phyloP scores from a whole-genome alignment of 805 yeast species.

The Starmerella gropengiesseri region DNA sequence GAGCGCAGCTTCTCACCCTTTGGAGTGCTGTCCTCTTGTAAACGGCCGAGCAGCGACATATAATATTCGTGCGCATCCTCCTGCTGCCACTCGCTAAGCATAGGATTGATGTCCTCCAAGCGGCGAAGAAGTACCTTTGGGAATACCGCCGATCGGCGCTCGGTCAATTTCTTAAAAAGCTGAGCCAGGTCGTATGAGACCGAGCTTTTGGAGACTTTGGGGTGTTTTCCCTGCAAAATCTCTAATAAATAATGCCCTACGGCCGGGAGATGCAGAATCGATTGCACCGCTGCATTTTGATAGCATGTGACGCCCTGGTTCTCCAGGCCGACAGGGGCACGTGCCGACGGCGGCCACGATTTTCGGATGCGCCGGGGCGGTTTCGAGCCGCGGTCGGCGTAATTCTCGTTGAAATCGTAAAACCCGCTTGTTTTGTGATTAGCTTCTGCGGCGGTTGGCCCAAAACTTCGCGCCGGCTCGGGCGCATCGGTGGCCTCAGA shows the following conservation, averaged over 20 bases:
- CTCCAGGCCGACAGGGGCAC: conserved; percentile 57
- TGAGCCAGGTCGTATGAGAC: conserved; percentile 29
- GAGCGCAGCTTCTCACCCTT: conserved; percentile 72
- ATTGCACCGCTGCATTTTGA: conserved; percentile 90
- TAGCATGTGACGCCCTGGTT: conserved; percentile 96
- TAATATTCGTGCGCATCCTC: conserved; percentile 96
- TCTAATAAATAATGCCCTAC: conserved; percentile 70
- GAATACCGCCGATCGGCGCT: conserved; percentile 43
- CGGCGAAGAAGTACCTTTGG: conserved; percentile 65
- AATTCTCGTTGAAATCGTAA: conserved; percentile 47
- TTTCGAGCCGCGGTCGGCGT: conserved; percentile 55
- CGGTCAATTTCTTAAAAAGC: conserved; percentile 23
- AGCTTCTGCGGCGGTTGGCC: too few species aligned
- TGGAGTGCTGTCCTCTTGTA: conserved; percentile 90
- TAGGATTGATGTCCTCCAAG: conserved; percentile 76
- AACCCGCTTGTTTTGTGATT: conserved; percentile 30
- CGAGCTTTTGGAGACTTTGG: conserved; percentile 18
- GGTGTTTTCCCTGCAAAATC: conserved; percentile 44
- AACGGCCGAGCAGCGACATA: conserved; percentile 77
- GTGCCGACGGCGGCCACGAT: conserved; percentile 42
- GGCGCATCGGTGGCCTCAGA: background rate
- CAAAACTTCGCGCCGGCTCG: too few species aligned
- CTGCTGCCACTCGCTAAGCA: conserved; percentile 97
- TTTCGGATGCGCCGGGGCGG: conserved; percentile 49
- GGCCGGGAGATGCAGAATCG: conserved; percentile 84